phyloP scores from a whole-genome alignment of 2,329 filamentous ascomycete genomes.

The Diaporthe batatas region DNA sequence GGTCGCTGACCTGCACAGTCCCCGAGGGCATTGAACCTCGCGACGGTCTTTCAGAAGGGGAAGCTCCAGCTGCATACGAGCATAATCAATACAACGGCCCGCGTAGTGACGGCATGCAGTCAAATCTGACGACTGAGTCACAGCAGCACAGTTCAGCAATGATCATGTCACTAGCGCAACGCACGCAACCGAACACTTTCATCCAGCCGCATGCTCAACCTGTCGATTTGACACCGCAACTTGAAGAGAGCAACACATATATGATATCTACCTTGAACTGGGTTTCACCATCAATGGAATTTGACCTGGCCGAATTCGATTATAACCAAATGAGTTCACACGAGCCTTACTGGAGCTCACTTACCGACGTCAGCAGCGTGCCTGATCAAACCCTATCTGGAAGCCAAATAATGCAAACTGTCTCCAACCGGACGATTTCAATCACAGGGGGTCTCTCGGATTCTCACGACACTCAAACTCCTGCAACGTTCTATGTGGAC shows the following conservation, averaged over 20 bases:
- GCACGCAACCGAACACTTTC: slow-evolving; percentile 1
- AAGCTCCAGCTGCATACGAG: background rate
- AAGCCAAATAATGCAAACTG: background rate
- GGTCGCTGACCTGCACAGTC: slow-evolving; percentile 30
- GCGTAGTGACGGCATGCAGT: slow-evolving; percentile 3
- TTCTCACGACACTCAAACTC: slow-evolving; percentile 11
- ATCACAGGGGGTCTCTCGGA: background rate
- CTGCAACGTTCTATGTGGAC: slow-evolving; percentile 34
- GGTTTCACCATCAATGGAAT: slow-evolving; percentile 38
- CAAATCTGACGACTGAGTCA: background rate
- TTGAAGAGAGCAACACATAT: slow-evolving; percentile 24
- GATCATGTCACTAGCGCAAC: background rate
- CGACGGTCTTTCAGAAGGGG: background rate
- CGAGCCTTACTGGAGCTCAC: slow-evolving; percentile 36
- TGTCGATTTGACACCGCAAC: slow-evolving; percentile 10
- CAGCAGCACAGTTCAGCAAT: slow-evolving; percentile 1
- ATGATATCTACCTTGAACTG: slow-evolving; percentile 39
- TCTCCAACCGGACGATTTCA: background rate
- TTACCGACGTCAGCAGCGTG: slow-evolving; percentile 5
- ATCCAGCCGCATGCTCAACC: slow-evolving; percentile 18
- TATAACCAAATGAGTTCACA: slow-evolving; percentile 29
- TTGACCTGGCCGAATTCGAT: slow-evolving; percentile 31
- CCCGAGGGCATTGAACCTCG: slow-evolving; percentile 22
- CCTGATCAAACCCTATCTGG: background rate
- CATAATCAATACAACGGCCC: background rate